phyloP scores from a whole-genome alignment of 768 basidiomycete species.

The Naematelia aurantialba region DNA sequence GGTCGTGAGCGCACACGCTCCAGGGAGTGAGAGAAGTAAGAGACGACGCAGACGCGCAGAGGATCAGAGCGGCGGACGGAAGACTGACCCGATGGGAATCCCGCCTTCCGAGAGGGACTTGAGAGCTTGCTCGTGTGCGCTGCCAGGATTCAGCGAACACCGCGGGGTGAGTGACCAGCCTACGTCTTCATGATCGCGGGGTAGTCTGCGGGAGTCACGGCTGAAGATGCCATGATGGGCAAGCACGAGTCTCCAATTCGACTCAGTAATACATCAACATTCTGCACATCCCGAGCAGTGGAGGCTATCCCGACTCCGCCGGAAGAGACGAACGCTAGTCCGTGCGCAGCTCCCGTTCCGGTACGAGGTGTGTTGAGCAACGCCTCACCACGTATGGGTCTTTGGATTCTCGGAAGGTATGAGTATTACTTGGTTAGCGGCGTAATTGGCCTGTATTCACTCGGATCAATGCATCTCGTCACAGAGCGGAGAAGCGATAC shows the following conservation, averaged over 20 bases:
- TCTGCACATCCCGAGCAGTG: background rate
- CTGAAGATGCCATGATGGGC: background rate
- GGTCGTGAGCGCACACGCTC: no score
- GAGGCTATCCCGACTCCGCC: background rate
- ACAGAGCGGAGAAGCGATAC: no score
- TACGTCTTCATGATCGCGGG: conserved; percentile 14
- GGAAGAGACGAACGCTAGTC: background rate
- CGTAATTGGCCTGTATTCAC: no score
- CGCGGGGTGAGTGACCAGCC: background rate
- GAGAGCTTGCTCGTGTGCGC: conserved; percentile 19
- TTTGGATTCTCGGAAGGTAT: no score
- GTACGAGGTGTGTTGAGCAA: no score
- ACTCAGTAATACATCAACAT: background rate
- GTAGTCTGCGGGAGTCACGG: conserved; percentile 15
- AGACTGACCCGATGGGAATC: conserved; percentile 21
- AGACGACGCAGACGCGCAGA: background rate
- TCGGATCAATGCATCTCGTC: no score
- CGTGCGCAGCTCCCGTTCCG: no score
- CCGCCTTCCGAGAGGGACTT: conserved; percentile 18
- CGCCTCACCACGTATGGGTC: no score
- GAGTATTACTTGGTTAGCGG: no score
- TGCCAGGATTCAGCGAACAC: background rate
- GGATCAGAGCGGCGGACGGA: no score
- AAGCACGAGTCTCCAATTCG: no score
- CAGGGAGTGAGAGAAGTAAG: background rate